These are phyloP conservation scores for Laguncularia racemosa DNA, from an alignment of 345 rosid species.

Conservation along the genomic window DNA sequence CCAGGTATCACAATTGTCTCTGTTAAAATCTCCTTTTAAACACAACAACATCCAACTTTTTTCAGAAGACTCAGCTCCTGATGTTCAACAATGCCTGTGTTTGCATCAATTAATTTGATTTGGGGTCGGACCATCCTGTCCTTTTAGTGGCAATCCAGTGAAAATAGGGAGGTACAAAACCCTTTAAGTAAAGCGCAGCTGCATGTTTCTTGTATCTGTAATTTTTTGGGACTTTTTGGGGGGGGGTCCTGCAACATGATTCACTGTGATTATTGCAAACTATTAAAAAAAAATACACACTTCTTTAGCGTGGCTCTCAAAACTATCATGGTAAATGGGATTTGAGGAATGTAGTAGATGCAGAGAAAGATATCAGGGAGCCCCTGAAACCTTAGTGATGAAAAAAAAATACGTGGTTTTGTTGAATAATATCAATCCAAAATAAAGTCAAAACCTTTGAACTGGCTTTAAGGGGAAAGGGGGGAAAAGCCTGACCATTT, in stretches of 20 bases:
- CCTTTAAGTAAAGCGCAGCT: conserved; percentile 23
- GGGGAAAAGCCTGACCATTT: too few species aligned
- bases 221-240: conserved; percentile 18
- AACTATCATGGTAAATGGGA: too few species aligned
- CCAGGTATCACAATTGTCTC: conserved; percentile 26
- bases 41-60: conserved; percentile 28
- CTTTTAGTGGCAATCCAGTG: conserved; percentile 31
- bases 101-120: conserved; percentile 25
- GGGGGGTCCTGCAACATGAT: conserved; percentile 13
- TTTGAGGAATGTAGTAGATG: too few species aligned
- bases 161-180: conserved; percentile 22
- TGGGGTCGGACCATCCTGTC: conserved; percentile 19
- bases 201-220: conserved; percentile 26
- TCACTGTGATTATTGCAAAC: too few species aligned
- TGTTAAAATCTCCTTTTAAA: conserved; percentile 35
- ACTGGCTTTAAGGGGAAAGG: too few species aligned
- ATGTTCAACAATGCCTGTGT: conserved; percentile 15
- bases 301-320: too few species aligned
- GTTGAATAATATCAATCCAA: too few species aligned
- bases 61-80: conserved; percentile 25
- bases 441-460: too few species aligned
- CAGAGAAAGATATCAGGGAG: too few species aligned
- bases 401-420: too few species aligned
- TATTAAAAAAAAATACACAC: too few species aligned
- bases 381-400: too few species aligned